phyloP scores from a whole-genome alignment of 768 basidiomycete genomes.

The Rhodocollybia butyracea region DNA sequence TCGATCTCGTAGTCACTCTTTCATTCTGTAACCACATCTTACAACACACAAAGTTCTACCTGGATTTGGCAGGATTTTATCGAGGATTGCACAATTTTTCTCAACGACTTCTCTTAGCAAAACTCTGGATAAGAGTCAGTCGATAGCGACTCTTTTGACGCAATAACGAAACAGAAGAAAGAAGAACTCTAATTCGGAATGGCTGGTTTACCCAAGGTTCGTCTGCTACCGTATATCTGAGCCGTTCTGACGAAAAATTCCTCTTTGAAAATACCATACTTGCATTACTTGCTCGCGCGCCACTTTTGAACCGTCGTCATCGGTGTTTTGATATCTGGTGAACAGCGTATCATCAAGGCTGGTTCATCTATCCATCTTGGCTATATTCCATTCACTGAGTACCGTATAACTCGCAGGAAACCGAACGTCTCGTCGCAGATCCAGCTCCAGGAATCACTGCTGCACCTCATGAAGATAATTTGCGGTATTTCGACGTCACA shows the following conservation, averaged over 20 bases:
- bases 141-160: too few species aligned
- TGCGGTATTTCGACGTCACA: slow-evolving; percentile 97
- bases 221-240: background rate
- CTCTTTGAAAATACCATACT: background rate
- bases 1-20: too few species aligned
- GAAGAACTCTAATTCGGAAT: background rate
- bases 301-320: background rate
- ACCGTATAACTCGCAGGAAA: slow-evolving; percentile 64
- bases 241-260: background rate
- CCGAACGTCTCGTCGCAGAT: slow-evolving; percentile 93
- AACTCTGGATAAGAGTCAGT: too few species aligned
- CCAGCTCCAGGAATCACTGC: slow-evolving; percentile 98
- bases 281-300: background rate
- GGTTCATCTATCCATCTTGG: slow-evolving; percentile 11
- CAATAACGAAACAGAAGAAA: background rate
- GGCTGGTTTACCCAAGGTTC: slow-evolving; percentile 10
- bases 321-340: background rate
- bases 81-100: background rate
- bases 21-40: background rate
- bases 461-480: slow-evolving; percentile 91
- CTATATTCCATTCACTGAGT: background rate
- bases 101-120: too few species aligned
- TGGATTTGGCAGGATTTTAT: background rate
- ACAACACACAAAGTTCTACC: background rate
- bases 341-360: slow-evolving; percentile 53